These are phyloP conservation scores for Petunia secreta DNA, from an alignment of 257 asterid genomes.

Conservation along the genomic window DNA sequence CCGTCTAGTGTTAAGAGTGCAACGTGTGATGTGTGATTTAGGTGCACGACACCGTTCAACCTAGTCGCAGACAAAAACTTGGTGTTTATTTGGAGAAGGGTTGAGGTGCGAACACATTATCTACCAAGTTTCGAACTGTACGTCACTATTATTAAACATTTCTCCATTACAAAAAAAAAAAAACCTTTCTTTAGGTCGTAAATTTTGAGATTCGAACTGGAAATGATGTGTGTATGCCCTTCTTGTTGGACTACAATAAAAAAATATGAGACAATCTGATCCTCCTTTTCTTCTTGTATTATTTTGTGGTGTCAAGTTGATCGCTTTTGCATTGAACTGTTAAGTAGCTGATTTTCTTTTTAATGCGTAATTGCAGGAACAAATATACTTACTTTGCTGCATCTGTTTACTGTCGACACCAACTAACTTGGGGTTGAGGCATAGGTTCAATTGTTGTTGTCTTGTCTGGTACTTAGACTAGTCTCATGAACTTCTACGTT, in stretches of 20 bases:
- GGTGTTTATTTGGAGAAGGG: too few relatives aligned
- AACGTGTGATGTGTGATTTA: too few relatives aligned
- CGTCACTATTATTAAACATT: too few relatives aligned
- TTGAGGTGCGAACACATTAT: too few relatives aligned
- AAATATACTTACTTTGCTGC: slow-evolving; percentile 7
- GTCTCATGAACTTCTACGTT: slow-evolving; percentile 43
- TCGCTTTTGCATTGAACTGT: not conserved
- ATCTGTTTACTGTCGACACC: not conserved
- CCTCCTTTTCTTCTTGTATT: not conserved
- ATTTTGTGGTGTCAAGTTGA: not conserved
- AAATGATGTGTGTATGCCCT: not conserved
- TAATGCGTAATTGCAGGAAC: slow-evolving; percentile 39
- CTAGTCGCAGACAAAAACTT: too few relatives aligned
- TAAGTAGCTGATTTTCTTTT: slow-evolving; percentile 12
- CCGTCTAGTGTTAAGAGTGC: too few relatives aligned
- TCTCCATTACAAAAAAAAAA: too few relatives aligned
- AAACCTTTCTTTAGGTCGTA: not conserved
- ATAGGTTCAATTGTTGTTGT: not conserved
- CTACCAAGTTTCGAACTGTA: too few relatives aligned
- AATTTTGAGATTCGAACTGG: not conserved
- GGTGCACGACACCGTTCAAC: too few relatives aligned
- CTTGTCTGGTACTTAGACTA: not conserved
- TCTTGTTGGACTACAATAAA: not conserved
- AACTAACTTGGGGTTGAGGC: slow-evolving; percentile 1
- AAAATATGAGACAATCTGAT: not conserved